Evolutionary conservation across 768 basidiomycete species (phyloP).

Genomic region (Termitomyces titanicus): DNA sequence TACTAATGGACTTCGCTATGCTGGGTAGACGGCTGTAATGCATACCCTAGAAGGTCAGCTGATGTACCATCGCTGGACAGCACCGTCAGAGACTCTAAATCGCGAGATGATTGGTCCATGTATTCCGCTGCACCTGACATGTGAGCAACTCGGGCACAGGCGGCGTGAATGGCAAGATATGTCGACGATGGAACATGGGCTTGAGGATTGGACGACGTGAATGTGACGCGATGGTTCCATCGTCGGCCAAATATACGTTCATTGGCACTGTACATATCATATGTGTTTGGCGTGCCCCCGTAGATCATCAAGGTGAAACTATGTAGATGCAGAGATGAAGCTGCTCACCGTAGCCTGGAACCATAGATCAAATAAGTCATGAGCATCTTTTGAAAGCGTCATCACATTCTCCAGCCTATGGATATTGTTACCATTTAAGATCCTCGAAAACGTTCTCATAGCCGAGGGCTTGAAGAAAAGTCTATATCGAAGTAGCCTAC

Average conservation of each 20-base stretch:
- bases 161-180: slow-evolving; percentile 34
- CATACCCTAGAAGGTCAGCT: not conserved
- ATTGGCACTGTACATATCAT: slow-evolving; percentile 26
- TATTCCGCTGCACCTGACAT: slow-evolving; percentile 35
- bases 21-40: no score
- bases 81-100: not conserved
- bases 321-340: slow-evolving; percentile 13
- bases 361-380: no score
- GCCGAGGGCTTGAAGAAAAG: no score
- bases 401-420: no score
- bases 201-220: slow-evolving; percentile 21
- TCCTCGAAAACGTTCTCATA: no score
- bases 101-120: not conserved
- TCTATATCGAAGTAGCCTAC: no score
- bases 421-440: no score
- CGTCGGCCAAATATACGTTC: slow-evolving; percentile 15
- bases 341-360: no score
- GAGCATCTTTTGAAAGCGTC: no score
- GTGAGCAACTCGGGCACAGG: slow-evolving; percentile 34
- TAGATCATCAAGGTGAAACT: slow-evolving; percentile 20
- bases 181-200: slow-evolving; percentile 25
- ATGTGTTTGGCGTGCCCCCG: slow-evolving; percentile 14
- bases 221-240: slow-evolving; percentile 21
- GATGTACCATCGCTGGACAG: not conserved
- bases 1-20: no score